Conservation (phyloP, 2,329 filamentous ascomycete species). For the Trichoderma simmonsii region DNA sequence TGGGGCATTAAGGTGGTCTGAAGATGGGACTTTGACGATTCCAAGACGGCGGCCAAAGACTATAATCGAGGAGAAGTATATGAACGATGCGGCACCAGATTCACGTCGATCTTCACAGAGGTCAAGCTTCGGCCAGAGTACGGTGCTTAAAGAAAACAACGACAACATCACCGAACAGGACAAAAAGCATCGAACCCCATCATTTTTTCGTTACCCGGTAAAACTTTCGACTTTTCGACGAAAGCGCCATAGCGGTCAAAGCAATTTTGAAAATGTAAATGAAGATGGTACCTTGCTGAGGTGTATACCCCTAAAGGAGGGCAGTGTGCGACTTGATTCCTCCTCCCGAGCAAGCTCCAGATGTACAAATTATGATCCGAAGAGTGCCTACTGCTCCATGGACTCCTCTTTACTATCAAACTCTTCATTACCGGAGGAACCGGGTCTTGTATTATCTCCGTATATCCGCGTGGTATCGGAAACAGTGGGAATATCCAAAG, state of each 20-base stretch:
- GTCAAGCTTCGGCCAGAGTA: not conserved
- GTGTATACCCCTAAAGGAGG: not conserved
- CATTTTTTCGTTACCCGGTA: not conserved
- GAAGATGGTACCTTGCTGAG: not conserved
- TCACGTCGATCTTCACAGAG: not conserved
- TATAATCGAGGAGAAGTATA: not conserved
- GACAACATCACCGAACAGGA: not conserved
- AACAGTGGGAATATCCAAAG: slow-evolving; percentile 33
- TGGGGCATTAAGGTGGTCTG: not conserved
- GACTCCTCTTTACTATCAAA: not conserved
- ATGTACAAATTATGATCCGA: slow-evolving; percentile 7
- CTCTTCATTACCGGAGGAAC: not conserved
- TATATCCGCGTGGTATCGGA: slow-evolving; percentile 45
- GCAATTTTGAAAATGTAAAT: not conserved
- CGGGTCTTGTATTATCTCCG: slow-evolving; percentile 38
- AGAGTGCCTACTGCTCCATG: not conserved
- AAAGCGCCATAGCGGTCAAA: not conserved
- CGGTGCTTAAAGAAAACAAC: not conserved
- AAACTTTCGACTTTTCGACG: not conserved
- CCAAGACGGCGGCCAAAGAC: slow-evolving; percentile 6
- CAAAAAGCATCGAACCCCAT: not conserved
- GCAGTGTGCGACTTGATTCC: not conserved
- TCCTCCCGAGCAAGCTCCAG: not conserved
- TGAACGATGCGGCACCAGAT: not conserved
- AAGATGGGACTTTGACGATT: not conserved